Conservation (phyloP, 2,329 filamentous ascomycete genomes). For the Apiospora phragmitis region DNA sequence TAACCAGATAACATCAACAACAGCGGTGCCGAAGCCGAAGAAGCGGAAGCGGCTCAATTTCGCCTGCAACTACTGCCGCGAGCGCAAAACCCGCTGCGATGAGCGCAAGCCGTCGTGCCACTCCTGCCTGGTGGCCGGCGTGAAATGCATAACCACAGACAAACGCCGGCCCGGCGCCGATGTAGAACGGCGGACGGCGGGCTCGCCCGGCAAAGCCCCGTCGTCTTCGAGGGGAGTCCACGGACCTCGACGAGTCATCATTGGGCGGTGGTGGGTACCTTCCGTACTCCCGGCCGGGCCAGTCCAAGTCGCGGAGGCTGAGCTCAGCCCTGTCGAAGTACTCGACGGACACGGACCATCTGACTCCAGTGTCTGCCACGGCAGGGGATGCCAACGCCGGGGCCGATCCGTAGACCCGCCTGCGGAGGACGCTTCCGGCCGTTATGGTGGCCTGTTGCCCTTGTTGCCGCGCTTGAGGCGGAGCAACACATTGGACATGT, state of each 20-base stretch:
- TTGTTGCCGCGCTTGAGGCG: constrained; percentile 9
- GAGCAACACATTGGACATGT: constrained; percentile 12
- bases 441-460: constrained; percentile 30
- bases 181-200: constrained; percentile 11
- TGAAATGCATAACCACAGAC: constrained; percentile 16
- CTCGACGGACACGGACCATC: not conserved
- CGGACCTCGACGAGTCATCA: not conserved
- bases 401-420: constrained; percentile 9
- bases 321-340: constrained; percentile 4
- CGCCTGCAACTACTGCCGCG: constrained; percentile 18
- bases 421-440: not conserved
- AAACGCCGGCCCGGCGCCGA: constrained; percentile 14
- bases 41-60: constrained; percentile 15
- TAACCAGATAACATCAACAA: not conserved
- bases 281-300: too few relatives aligned
- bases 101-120: constrained; percentile 17
- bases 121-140: constrained; percentile 14
- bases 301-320: not conserved
- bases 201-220: not conserved
- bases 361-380: not conserved
- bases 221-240: not conserved
- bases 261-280: not conserved
- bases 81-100: constrained; percentile 15
- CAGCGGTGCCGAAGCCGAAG: not conserved
- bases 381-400: not conserved